Evolutionary conservation across 257 asterid species (phyloP), one percentile per base, ranked within the genome.

Genomic region (Catharanthus roseus): DNA sequence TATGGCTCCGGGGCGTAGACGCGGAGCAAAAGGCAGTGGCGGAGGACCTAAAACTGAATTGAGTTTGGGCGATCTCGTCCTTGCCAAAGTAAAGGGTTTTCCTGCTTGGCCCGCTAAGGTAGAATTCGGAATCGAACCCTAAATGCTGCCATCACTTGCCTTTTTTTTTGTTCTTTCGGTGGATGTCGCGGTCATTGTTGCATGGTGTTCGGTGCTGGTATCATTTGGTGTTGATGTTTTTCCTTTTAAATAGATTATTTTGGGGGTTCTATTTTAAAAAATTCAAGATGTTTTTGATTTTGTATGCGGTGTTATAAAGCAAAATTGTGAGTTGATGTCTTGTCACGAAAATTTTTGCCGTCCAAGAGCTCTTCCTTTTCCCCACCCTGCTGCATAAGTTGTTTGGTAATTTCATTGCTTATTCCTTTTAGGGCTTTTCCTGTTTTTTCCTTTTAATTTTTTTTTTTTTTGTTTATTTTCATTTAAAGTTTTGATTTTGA

Each of bases 91-190:
- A 72, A 91, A 89, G 84, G 97, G 96, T 26, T 91, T 86, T 70
- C 97, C 96, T 65, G 81, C 92, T 78, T 91, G 97, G 97, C 96
- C 97, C 72, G 96, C 97, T 75, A 91, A 91, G 96, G 96, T 91
- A 45, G 15, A 11, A 29, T 26, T 49, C 24, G 2, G 15, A 23
- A 65, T 12, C n/a, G 42, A 65, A 65, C n/a, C 50, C 36, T 24
- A 41, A 65, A 65, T 39, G 36, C 12, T 65, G 36, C 38, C 16
- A 13, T 42, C 51, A 23, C 38, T 29, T 65, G n/a, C 23, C 18
- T 24, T 19, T 41, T 42, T 6, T 3, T 11, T 28, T 24, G 23
- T 44, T 26, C 10, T 2, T n/a, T n/a, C n/a, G 12, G 36, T 15
- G 29, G 29, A 7, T 58, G 13, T 28, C 34, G 12, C 6, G 3